phyloP scores from a whole-genome alignment of 805 yeast species.

The Candida endomychidarum region DNA sequence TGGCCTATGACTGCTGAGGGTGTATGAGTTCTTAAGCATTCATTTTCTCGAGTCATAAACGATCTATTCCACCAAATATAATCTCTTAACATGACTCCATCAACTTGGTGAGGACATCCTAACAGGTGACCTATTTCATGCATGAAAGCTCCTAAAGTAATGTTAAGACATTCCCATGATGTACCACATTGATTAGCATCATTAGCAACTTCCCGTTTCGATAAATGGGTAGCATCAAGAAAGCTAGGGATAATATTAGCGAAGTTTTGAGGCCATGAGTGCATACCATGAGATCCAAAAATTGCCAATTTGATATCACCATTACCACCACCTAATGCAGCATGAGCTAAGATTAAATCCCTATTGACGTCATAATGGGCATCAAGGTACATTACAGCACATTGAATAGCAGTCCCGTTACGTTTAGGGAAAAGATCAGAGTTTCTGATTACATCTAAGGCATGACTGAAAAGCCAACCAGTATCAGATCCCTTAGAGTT shows the following conservation, averaged over 20 bases:
- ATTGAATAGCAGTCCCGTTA: constrained; percentile 64
- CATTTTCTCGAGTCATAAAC: constrained; percentile 69
- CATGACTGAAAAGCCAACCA: constrained; percentile 78
- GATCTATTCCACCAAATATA: constrained; percentile 79
- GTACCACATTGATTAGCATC: constrained; percentile 83
- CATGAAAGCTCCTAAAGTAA: constrained; percentile 90
- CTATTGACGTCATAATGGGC: constrained; percentile 71
- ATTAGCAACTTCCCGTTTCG: constrained; percentile 77
- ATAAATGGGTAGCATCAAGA: constrained; percentile 66
- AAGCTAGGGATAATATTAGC: constrained; percentile 70
- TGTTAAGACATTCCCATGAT: constrained; percentile 84
- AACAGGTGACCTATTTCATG: constrained; percentile 92
- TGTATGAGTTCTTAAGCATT: constrained; percentile 52
- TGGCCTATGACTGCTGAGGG: constrained; percentile 42
- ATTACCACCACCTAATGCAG: constrained; percentile 91
- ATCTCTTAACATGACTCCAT: constrained; percentile 89
- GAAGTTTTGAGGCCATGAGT: constrained; percentile 86
- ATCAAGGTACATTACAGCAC: constrained; percentile 84
- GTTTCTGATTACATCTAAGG: constrained; percentile 65
- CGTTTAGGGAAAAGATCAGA: constrained; percentile 20
- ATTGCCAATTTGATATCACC: constrained; percentile 74
- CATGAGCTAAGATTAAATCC: constrained; percentile 74
- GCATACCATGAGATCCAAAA: constrained; percentile 90
- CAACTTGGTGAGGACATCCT: constrained; percentile 89
- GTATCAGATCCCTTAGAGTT: constrained; percentile 66